Conservation (phyloP, 2,329 filamentous ascomycete species). For the Dactylellina parvicollis region DNA sequence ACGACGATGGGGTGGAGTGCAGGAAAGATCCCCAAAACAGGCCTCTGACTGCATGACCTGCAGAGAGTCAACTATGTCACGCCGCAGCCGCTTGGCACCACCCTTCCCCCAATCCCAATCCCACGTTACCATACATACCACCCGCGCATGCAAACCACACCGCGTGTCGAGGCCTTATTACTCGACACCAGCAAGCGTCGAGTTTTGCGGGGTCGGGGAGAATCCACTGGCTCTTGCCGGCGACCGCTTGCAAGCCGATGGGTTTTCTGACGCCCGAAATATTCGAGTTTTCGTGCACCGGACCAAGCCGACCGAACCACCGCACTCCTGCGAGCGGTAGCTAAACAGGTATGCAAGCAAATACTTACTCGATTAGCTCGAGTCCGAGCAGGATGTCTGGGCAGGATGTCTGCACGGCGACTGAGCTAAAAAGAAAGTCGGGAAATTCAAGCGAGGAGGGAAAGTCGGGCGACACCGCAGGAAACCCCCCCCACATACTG, state of each 20-base stretch:
- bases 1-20: background rate
- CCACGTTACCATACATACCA: too few species aligned
- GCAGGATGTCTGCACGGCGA: constrained; percentile 6
- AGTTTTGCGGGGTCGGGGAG: too few species aligned
- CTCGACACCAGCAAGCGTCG: too few species aligned
- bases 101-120: too few species aligned
- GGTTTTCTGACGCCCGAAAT: too few species aligned
- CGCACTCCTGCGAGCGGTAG: constrained; percentile 42
- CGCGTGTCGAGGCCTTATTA: too few species aligned
- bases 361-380: too few species aligned
- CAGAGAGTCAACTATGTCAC: background rate
- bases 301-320: constrained; percentile 3
- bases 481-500: constrained; percentile 22
- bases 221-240: too few species aligned
- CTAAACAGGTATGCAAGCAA: too few species aligned
- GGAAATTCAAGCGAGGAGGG: constrained; percentile 15
- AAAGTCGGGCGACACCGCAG: constrained; percentile 17
- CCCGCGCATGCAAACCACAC: too few species aligned
- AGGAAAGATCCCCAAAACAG: background rate
- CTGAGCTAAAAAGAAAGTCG: background rate
- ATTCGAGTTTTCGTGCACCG: constrained; percentile 7
- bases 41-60: background rate
- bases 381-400: background rate
- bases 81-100: background rate
- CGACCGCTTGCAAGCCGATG: too few species aligned